A percentile compares a stretch with the other conserved stretches of the same genome.
Evolutionary conservation across 306 rosid species (phyloP).

Genomic region (Prunus davidiana): DNA sequence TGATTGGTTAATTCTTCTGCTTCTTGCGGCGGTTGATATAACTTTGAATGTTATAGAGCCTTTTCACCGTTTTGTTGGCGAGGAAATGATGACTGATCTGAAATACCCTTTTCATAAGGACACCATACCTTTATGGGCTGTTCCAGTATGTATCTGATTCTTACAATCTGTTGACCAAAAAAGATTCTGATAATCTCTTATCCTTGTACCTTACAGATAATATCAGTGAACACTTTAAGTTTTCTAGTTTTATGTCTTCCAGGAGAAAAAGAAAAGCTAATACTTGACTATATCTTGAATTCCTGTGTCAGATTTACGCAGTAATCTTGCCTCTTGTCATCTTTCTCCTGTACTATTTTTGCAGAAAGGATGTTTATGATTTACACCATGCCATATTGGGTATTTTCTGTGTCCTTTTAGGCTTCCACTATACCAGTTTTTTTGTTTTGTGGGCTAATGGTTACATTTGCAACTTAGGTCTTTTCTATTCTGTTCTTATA

Average conservation of each 20-base stretch:
- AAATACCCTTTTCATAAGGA: slow-evolving; percentile 34
- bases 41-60: slow-evolving; percentile 40
- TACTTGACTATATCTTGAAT: background rate
- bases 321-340: slow-evolving; percentile 32
- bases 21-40: slow-evolving; percentile 33
- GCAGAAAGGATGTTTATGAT: slow-evolving; percentile 41
- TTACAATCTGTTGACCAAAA: background rate
- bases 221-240: background rate
- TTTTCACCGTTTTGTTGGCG: slow-evolving; percentile 43
- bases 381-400: slow-evolving; percentile 52
- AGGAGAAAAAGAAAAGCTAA: background rate
- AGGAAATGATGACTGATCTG: slow-evolving; percentile 43
- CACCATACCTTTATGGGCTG: slow-evolving; percentile 52
- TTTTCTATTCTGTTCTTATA: slow-evolving; percentile 36
- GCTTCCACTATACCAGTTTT: background rate
- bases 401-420: background rate
- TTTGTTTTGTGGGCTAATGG: background rate
- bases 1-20: slow-evolving; percentile 45
- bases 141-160: slow-evolving; percentile 36
- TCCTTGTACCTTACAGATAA: background rate
- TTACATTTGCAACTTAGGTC: slow-evolving; percentile 25
- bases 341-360: slow-evolving; percentile 29
- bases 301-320: slow-evolving; percentile 33
- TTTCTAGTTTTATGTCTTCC: background rate
- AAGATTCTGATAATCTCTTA: background rate